Base-by-base conservation (phyloP, 495 filamentous ascomycete genomes). In the Penicillium tannophilum region DNA sequence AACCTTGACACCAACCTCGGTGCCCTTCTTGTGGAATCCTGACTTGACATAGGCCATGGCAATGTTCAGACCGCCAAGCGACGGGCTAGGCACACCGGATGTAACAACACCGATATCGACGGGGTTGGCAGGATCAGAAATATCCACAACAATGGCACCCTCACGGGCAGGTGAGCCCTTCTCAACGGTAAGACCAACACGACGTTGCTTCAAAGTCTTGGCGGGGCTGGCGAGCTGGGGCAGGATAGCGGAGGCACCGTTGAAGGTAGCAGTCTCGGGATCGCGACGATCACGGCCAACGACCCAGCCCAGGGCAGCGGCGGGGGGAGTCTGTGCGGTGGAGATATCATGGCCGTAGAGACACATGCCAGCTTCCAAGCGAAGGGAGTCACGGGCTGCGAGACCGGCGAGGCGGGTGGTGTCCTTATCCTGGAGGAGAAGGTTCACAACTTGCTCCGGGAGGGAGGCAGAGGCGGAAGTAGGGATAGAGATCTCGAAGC, bases 341-440 rank as follows among this genome's bases (percentile, higher is more conserved):
- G 95, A 85, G 45, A 98, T 84, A 75, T 98, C 94, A 71, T 97
- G 92, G n/a, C 94, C 94, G 78, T 98, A 98, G 24, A 98, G 84
- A 74, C 91, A 98, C 93, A 98, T 93, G 50, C 94, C 94, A 1
- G 95, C 94, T 74, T 98, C 94, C 9, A 98, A 85, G 17, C 94
- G 86, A 59, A 98, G 83, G 63, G 88, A 94, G 72, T 98, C 95
- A 56, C 94, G 84, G 6, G 94, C 92, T 4, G 92, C 94, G 1
- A 98, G 81, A 12, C 94, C 94, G 23, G 93, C 91, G 8, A 97
- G 77, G 57, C 87, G 88, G 16, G 96, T 73, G 56, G 79, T 79
- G 45, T 89, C 86, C 17, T 78, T 76, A 55, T 79, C 75, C 16
- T 80, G 61, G 14, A 98, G 82, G 36, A 98, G 79, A 36, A 85